Conservation (phyloP, 345 rosid genomes). For the Abelmoschus esculentus region DNA sequence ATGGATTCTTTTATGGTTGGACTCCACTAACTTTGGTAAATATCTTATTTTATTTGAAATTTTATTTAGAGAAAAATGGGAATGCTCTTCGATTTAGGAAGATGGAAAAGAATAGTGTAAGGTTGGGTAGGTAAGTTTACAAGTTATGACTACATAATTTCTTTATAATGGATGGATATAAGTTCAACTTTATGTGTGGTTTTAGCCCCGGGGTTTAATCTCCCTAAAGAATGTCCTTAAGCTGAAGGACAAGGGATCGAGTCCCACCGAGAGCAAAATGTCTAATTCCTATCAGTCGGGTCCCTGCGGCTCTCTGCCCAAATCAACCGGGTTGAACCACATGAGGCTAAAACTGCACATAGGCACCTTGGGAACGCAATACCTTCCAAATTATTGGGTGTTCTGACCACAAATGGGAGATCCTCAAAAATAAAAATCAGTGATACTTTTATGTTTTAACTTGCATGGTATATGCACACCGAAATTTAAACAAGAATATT, state of each 20-base stretch:
- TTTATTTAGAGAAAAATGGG: neutral
- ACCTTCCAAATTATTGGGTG: too few species aligned
- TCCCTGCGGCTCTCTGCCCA: too few species aligned
- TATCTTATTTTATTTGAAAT: neutral
- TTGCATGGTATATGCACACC: neutral
- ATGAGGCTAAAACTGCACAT: too few species aligned
- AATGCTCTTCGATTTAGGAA: neutral
- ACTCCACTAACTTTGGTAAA: constrained; percentile 79
- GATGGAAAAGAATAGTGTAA: neutral
- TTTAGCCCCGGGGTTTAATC: too few species aligned
- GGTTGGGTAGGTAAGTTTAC: neutral
- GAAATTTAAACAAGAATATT: neutral
- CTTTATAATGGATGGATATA: neutral
- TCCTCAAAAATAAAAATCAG: too few species aligned
- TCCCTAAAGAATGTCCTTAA: too few species aligned
- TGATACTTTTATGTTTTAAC: neutral
- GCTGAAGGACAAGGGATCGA: too few species aligned
- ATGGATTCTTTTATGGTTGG: constrained; percentile 88
- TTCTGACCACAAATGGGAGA: too few species aligned
- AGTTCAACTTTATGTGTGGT: neutral
- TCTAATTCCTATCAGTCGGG: too few species aligned
- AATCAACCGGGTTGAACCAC: too few species aligned
- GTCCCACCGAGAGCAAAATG: too few species aligned
- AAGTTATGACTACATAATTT: neutral
- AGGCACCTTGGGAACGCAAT: too few species aligned